Evolutionary conservation across 2,329 filamentous ascomycete species (phyloP).

Genomic region (Stenocarpella maydis): DNA sequence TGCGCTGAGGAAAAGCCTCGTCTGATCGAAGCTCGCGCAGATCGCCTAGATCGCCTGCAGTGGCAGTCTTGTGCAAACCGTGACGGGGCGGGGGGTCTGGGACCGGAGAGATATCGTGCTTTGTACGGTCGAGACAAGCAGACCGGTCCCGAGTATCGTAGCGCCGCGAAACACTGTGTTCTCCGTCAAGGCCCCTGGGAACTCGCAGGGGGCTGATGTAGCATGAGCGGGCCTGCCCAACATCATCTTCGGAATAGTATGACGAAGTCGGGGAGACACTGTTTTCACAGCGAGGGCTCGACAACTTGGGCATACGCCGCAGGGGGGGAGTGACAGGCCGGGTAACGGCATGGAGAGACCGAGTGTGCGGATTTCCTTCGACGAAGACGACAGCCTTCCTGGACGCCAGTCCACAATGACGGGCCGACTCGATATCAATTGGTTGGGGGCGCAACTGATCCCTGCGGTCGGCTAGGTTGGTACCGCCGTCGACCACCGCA

Average conservation of each 20-base stretch:
- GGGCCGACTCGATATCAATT: slow-evolving; percentile 26
- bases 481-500: neutral
- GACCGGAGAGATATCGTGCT: slow-evolving; percentile 9
- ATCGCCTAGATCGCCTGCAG: slow-evolving; percentile 32
- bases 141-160: slow-evolving; percentile 12
- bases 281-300: slow-evolving; percentile 30
- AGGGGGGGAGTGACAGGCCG: slow-evolving; percentile 27
- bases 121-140: slow-evolving; percentile 17
- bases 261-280: slow-evolving; percentile 39
- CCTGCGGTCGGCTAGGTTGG: slow-evolving; percentile 20
- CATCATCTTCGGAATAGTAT: slow-evolving; percentile 44
- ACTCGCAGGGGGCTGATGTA: slow-evolving; percentile 42
- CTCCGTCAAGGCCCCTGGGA: slow-evolving; percentile 35
- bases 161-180: slow-evolving; percentile 31
- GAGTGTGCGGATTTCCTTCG: neutral
- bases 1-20: slow-evolving; percentile 34
- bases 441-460: slow-evolving; percentile 13
- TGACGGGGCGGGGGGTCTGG: slow-evolving; percentile 1
- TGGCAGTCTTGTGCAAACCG: slow-evolving; percentile 33
- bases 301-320: slow-evolving; percentile 29
- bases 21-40: slow-evolving; percentile 34
- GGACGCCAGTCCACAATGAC: slow-evolving; percentile 24
- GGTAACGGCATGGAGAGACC: slow-evolving; percentile 19
- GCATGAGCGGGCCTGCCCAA: slow-evolving; percentile 33
- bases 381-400: slow-evolving; percentile 30